phyloP scores from a whole-genome alignment of 225 moss, liverwort and hornwort species.

The Bryum argenteum region DNA sequence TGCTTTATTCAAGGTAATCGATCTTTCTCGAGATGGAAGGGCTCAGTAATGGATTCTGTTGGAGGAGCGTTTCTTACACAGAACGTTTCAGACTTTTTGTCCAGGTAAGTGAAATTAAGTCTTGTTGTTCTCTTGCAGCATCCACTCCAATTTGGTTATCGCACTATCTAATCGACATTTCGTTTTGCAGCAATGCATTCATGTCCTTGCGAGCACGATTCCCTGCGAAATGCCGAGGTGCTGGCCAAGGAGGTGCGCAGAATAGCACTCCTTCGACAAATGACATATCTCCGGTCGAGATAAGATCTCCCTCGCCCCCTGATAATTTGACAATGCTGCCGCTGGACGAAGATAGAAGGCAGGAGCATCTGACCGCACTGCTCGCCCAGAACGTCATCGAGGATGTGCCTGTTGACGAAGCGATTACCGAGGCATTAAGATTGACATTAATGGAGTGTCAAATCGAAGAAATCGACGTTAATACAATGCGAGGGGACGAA shows the following conservation, averaged over 20 bases:
- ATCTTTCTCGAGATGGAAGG: constrained; percentile 79
- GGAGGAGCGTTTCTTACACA: constrained; percentile 94
- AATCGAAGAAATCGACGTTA: constrained; percentile 26
- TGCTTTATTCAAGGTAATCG: constrained; percentile 61
- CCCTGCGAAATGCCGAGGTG: constrained; percentile 48
- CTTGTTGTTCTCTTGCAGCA: constrained; percentile 5
- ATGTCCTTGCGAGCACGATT: constrained; percentile 80
- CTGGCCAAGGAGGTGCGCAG: constrained; percentile 26
- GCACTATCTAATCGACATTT: constrained; percentile 17
- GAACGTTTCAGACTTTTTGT: constrained; percentile 93
- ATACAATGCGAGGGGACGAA: constrained; percentile 14
- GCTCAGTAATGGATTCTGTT: constrained; percentile 90
- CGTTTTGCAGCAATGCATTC: constrained; percentile 79
- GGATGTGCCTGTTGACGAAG: constrained; percentile 18
- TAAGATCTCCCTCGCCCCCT: background rate
- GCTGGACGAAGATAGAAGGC: constrained; percentile 16
- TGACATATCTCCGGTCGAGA: constrained; percentile 16
- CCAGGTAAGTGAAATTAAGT: constrained; percentile 58
- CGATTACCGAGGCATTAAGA: constrained; percentile 22
- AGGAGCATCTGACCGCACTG: constrained; percentile 24
- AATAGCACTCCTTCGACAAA: constrained; percentile 11
- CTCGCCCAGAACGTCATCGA: constrained; percentile 16
- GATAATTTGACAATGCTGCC: constrained; percentile 24
- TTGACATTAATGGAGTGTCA: constrained; percentile 20
- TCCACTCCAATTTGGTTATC: constrained; percentile 4